Percentiles rank a stretch among this genome's conserved stretches.
phyloP scores from a whole-genome alignment of 2,329 filamentous ascomycete species.

The Cryphonectria carpinicola region DNA sequence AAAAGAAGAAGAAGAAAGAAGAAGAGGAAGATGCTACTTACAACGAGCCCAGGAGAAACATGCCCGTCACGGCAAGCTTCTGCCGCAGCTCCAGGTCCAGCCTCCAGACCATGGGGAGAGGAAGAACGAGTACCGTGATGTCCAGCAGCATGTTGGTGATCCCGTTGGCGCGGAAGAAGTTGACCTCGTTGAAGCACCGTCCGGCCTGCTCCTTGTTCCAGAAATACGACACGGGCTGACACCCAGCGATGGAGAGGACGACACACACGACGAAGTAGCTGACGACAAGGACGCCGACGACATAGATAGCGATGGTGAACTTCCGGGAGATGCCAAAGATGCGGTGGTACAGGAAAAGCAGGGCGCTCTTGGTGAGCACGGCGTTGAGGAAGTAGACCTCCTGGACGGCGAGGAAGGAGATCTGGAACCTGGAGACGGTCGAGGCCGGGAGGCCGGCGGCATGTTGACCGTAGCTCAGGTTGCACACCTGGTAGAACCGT shows the following conservation, averaged over 20 bases:
- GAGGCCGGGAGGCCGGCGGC: neutral
- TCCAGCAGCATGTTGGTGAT: conserved; percentile 20
- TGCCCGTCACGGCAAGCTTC: conserved; percentile 12
- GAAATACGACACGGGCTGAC: conserved; percentile 18
- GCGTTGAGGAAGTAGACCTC: conserved; percentile 15
- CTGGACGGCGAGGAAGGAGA: conserved; percentile 17
- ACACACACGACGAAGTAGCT: conserved; percentile 14
- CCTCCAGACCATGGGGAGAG: conserved; percentile 18
- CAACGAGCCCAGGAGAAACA: conserved; percentile 19
- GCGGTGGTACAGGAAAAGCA: conserved; percentile 11
- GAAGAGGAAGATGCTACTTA: neutral
- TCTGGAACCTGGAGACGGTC: conserved; percentile 11
- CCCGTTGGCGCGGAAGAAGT: conserved; percentile 18
- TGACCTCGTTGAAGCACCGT: conserved; percentile 8
- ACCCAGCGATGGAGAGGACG: conserved; percentile 2
- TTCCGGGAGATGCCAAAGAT: conserved; percentile 13
- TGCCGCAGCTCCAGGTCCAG: conserved; percentile 2
- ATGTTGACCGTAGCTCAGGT: conserved; percentile 8
- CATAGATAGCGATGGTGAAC: conserved; percentile 9
- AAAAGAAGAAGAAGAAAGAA: neutral
- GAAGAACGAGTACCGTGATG: conserved; percentile 5
- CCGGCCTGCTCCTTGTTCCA: conserved; percentile 9
- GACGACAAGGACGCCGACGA: conserved; percentile 3
- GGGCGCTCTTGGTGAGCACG: conserved; percentile 10
- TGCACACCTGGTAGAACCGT: conserved; percentile 9